Evolutionary conservation across 176 grass and related monocot species (phyloP).

Genomic region (Lolium rigidum): DNA sequence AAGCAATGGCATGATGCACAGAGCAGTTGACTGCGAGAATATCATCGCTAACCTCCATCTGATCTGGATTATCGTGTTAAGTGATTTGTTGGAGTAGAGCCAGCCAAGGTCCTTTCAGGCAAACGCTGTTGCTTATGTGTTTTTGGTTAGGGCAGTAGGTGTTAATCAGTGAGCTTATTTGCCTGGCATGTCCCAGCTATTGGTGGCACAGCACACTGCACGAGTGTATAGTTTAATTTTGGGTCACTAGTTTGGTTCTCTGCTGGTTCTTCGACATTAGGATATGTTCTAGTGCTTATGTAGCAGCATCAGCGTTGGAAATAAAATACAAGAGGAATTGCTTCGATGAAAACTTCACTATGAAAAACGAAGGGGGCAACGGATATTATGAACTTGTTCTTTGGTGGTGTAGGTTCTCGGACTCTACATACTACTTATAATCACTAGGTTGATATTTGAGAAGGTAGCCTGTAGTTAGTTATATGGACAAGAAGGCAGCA

Average conservation of each 20-base stretch:
- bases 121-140: slow-evolving; percentile 1
- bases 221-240: slow-evolving; percentile 10
- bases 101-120: not conserved
- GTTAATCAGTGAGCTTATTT: not conserved
- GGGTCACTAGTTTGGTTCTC: not conserved
- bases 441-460: not conserved
- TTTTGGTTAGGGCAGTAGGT: not conserved
- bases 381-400: not conserved
- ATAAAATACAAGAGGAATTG: too few species aligned
- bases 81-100: slow-evolving; percentile 26
- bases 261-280: too few species aligned
- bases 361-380: too few species aligned
- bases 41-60: slow-evolving; percentile 17
- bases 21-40: slow-evolving; percentile 41
- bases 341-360: too few species aligned
- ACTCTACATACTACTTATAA: too few species aligned
- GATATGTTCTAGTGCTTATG: too few species aligned
- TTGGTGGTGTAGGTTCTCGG: not conserved
- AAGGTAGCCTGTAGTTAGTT: not conserved
- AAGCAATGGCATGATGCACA: slow-evolving; percentile 19
- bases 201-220: slow-evolving; percentile 37
- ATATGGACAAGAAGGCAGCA: slow-evolving; percentile 30
- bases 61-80: not conserved
- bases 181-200: slow-evolving; percentile 45
- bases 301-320: too few species aligned